Conservation (phyloP, 1,284 basidiomycete species). For the Tranzscheliella williamsii region DNA sequence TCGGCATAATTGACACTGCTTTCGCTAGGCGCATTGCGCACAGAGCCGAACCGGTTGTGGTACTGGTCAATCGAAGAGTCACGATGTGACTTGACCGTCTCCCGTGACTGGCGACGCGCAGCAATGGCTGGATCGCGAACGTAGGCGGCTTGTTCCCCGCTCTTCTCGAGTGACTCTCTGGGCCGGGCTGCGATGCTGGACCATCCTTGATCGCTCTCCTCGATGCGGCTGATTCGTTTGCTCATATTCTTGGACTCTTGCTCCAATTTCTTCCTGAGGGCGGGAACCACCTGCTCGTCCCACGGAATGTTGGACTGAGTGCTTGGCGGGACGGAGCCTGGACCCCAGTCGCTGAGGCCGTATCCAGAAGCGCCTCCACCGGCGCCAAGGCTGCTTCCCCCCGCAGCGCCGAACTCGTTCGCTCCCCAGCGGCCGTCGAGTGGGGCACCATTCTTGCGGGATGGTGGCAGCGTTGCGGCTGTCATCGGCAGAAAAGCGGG, state of each 20-base stretch:
- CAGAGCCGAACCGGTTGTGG: constrained; percentile 22
- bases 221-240: constrained; percentile 37
- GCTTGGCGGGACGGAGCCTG: constrained; percentile 21
- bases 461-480: constrained; percentile 19
- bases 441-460: constrained; percentile 15
- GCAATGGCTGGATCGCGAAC: background rate
- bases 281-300: constrained; percentile 47
- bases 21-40: constrained; percentile 2
- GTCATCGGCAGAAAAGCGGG: too few species aligned
- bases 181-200: background rate
- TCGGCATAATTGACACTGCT: background rate
- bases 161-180: constrained; percentile 4
- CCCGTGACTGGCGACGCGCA: constrained; percentile 8
- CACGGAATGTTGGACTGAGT: constrained; percentile 15
- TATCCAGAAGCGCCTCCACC: background rate
- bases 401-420: constrained; percentile 3
- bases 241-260: constrained; percentile 20
- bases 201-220: constrained; percentile 31
- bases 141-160: constrained; percentile 1
- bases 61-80: constrained; percentile 28
- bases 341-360: constrained; percentile 23
- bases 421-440: constrained; percentile 8
- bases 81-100: constrained; percentile 15
- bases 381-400: too few species aligned
- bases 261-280: constrained; percentile 40